Evolutionary conservation across 257 asterid genomes (phyloP).

Genomic region (Solanum pennellii): DNA sequence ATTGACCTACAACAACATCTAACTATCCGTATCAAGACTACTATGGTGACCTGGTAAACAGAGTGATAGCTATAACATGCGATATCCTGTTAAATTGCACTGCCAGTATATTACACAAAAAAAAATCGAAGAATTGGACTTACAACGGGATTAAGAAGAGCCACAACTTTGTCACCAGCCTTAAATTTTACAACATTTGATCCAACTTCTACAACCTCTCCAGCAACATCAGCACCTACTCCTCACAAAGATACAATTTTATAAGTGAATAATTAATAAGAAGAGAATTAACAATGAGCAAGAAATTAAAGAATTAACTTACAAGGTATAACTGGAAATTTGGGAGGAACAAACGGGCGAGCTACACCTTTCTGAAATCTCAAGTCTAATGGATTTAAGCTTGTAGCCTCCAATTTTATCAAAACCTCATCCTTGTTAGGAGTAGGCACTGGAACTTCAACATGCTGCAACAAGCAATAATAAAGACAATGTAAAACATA

Average conservation of each 20-base stretch:
- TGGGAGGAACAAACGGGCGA: conserved; percentile 35
- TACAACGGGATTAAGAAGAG: conserved; percentile 20
- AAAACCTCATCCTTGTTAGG: conserved; percentile 48
- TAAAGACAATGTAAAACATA: background rate
- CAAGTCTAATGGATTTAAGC: conserved; percentile 61
- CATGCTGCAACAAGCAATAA: conserved; percentile 35
- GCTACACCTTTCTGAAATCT: conserved; percentile 44
- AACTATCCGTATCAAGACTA: too few relatives aligned
- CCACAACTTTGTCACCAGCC: conserved; percentile 54
- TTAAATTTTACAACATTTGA: conserved; percentile 33
- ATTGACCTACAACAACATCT: background rate
- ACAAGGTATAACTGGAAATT: conserved; percentile 50
- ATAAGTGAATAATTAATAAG: background rate
- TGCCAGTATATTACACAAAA: too few relatives aligned
- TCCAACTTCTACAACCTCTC: conserved; percentile 52
- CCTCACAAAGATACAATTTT: background rate
- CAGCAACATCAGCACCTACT: conserved; percentile 53
- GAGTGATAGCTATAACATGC: too few relatives aligned
- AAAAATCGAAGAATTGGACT: background rate
- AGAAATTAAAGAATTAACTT: background rate
- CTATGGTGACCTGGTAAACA: too few relatives aligned
- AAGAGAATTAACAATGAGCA: background rate
- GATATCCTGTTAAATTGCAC: background rate
- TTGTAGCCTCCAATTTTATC: conserved; percentile 56
- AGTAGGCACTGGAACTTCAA: conserved; percentile 43